A percentile compares a stretch with the other conserved stretches of the same genome.
Evolutionary conservation across 208 protist species (phyloP).

Genomic region (Leishmania martiniquensis): DNA sequence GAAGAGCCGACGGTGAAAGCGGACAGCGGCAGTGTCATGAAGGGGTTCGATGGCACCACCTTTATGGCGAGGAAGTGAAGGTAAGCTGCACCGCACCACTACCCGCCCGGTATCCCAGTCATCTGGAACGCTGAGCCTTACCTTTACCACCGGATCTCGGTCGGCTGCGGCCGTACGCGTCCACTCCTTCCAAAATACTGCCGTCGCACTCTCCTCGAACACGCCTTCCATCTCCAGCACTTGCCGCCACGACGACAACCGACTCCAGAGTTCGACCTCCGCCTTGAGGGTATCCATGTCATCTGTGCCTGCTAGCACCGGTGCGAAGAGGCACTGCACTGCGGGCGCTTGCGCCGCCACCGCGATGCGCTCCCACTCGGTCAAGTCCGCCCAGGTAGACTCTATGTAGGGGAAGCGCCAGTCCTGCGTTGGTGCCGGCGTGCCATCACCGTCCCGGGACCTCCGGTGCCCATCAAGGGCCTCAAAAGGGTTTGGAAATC

Average conservation of each 20-base stretch:
- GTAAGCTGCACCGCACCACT: constrained; percentile 10
- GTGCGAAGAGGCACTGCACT: constrained; percentile 15
- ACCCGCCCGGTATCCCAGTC: constrained; percentile 25
- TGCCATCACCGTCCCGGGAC: background rate
- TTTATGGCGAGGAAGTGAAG: background rate
- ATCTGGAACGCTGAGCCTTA: constrained; percentile 5
- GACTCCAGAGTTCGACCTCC: constrained; percentile 4
- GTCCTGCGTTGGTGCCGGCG: background rate
- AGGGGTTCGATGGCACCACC: background rate
- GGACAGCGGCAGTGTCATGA: background rate
- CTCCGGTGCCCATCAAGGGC: background rate
- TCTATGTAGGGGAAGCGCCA: constrained; percentile 10
- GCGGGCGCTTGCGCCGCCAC: constrained; percentile 16
- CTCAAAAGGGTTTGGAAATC: constrained; percentile 40
- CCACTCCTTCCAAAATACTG: constrained; percentile 15
- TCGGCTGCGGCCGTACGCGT: background rate
- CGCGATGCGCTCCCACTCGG: constrained; percentile 27
- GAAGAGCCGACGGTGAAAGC: constrained; percentile 8
- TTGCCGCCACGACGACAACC: constrained; percentile 13
- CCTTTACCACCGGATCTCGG: constrained; percentile 13
- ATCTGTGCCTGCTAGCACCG: background rate
- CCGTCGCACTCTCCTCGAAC: constrained; percentile 26
- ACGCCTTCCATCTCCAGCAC: constrained; percentile 12
- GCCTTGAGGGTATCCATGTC: background rate
- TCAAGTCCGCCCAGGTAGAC: constrained; percentile 10